Percentiles rank a stretch among this genome's conserved stretches.
Evolutionary conservation across 805 yeast genomes (phyloP).

Genomic region (Teunomyces funiuensis): DNA sequence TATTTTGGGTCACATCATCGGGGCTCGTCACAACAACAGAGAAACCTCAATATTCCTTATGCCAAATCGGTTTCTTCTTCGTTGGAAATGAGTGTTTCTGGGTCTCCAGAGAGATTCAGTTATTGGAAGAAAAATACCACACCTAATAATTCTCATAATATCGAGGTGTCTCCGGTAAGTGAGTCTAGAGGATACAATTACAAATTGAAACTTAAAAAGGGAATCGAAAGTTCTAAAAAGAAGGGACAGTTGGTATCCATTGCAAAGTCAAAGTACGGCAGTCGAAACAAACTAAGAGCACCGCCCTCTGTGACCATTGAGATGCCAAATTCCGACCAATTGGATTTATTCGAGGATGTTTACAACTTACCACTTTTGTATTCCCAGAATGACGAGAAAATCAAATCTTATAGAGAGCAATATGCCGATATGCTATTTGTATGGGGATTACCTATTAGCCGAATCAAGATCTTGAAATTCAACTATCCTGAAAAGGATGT

Average conservation of each 20-base stretch:
- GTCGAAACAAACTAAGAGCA: constrained; percentile 8
- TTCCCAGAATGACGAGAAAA: constrained; percentile 34
- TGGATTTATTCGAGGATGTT: constrained; percentile 46
- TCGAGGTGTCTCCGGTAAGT: not conserved
- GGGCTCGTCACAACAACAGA: constrained; percentile 11
- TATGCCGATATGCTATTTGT: constrained; percentile 74
- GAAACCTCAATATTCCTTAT: constrained; percentile 10
- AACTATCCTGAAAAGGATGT: constrained; percentile 41
- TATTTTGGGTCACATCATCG: constrained; percentile 8
- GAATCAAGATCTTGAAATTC: constrained; percentile 76
- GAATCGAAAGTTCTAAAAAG: not conserved
- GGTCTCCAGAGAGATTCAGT: constrained; percentile 18
- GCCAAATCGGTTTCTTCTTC: constrained; percentile 19
- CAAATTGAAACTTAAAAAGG: not conserved
- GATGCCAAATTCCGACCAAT: constrained; percentile 43
- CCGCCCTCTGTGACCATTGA: constrained; percentile 42
- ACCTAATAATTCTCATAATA: constrained; percentile 9
- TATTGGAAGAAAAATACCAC: constrained; percentile 20
- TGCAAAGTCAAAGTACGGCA: not conserved
- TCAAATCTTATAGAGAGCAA: constrained; percentile 52
- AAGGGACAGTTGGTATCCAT: not conserved
- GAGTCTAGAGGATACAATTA: constrained; percentile 1
- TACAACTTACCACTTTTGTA: constrained; percentile 42
- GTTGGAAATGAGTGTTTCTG: constrained; percentile 14
- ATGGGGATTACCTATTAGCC: constrained; percentile 83